Base-by-base conservation (phyloP, 2,329 filamentous ascomycete genomes). In the Penicillium palitans region DNA sequence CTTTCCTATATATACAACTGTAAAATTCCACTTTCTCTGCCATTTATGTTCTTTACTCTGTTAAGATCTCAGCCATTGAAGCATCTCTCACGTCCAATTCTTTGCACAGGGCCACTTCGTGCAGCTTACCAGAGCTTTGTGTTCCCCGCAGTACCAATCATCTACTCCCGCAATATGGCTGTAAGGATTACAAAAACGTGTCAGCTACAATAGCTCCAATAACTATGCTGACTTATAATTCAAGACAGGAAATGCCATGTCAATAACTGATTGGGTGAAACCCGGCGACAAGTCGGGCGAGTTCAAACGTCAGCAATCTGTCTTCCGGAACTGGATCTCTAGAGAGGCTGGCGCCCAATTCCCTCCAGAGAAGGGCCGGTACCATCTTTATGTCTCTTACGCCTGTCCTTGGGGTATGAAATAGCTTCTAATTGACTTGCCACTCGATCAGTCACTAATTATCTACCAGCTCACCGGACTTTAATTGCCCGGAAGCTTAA, bases 311-410 rank as follows among this genome's bases (percentile, higher is more conserved):
- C 90, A 92, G 74, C 82, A 83, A 62, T 95, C 90, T 60, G 83
- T 86, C 55, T 98, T 98, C 78, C 87, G 95, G 59, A 85, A 89
- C 74, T 90, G 81, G 75, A 90, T 96, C 74, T 91, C 89, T 33
- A 84, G 83, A 62, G 85, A 90, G 66, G 77, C 85, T 1, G 87
- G 84, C 42, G 88, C 90, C 6, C 78, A 87, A 74, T 97, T 92
- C 67, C 90, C 91, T 6, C 84, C 91, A 0, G 93, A 98, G 78
- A 91, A 90, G 78, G 91, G 84, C 53, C 84, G 95, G 56, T 99
- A 99, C 75, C 95, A 99, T 78, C 86, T 99, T 68, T 99, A 93
- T 73, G 89, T 96, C 66, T 93, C 89, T 69, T 96, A 96, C 76
- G 93, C 93, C 7, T 97, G 93, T 76, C 93, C 93, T 4, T 97